Percentiles rank a stretch among this genome's conserved stretches.
phyloP scores from a whole-genome alignment of 2,329 filamentous ascomycete species.

The Epichloe uncinata region DNA sequence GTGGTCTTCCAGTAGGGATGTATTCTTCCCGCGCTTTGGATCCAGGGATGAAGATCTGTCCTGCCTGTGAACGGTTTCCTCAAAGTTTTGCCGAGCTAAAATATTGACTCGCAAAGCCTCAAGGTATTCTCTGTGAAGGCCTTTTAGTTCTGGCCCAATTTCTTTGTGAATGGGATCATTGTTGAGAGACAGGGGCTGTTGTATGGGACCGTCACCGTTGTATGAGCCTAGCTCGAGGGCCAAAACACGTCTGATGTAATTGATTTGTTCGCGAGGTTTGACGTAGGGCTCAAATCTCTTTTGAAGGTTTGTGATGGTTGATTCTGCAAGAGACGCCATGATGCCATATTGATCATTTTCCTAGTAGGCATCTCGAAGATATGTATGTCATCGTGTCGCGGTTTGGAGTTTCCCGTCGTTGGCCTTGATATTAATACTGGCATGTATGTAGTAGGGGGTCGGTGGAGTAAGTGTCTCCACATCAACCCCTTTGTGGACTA shows the following conservation, averaged over 20 bases:
- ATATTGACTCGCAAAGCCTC: constrained; percentile 39
- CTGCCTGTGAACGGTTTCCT: constrained; percentile 18
- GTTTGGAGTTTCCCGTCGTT: no score
- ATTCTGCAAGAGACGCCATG: constrained; percentile 22
- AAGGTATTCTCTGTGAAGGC: constrained; percentile 40
- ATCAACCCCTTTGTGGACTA: constrained; percentile 3
- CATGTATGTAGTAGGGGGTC: neutral
- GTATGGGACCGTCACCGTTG: constrained; percentile 28
- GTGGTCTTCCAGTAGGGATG: constrained; percentile 32
- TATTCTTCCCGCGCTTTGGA: constrained; percentile 7
- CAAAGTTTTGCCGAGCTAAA: constrained; percentile 35
- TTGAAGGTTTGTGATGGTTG: constrained; percentile 22
- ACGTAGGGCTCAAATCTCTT: constrained; percentile 37
- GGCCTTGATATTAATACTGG: no score
- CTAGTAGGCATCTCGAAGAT: neutral
- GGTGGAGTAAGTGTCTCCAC: neutral
- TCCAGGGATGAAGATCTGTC: neutral
- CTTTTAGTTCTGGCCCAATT: constrained; percentile 26
- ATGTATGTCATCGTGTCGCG: neutral
- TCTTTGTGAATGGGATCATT: constrained; percentile 24
- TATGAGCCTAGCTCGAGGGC: constrained; percentile 39
- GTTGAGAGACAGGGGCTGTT: constrained; percentile 35
- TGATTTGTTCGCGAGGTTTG: constrained; percentile 42
- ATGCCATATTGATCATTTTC: neutral
- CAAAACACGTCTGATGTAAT: constrained; percentile 41